Percentiles rank a stretch among this genome's conserved stretches.
Evolutionary conservation across 2,329 filamentous ascomycete species (phyloP).

Genomic region (Ceratocystis lukuohia): DNA sequence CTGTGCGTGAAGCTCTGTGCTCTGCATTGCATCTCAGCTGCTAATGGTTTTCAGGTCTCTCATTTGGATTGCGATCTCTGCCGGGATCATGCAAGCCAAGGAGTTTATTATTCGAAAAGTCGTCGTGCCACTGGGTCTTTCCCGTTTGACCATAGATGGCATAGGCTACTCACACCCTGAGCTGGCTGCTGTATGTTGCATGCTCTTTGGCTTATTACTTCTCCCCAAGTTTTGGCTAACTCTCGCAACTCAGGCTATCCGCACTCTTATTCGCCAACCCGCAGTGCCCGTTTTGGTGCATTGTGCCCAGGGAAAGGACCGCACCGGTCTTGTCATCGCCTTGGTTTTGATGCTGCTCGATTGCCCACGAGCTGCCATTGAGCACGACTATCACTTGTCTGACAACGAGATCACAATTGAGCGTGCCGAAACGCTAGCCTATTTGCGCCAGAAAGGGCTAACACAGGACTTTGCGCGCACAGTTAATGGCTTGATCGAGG

Average conservation of each 20-base stretch:
- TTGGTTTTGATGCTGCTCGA: constrained; percentile 52
- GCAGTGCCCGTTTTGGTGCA: constrained; percentile 52
- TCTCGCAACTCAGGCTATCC: not conserved
- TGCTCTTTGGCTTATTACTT: too few species aligned
- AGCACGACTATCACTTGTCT: constrained; percentile 59
- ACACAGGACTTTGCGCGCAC: constrained; percentile 60
- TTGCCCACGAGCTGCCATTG: constrained; percentile 46
- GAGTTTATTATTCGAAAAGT: constrained; percentile 54
- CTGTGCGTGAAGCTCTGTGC: constrained; percentile 10
- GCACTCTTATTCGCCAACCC: constrained; percentile 26
- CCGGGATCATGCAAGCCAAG: constrained; percentile 57
- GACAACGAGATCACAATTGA: constrained; percentile 46
- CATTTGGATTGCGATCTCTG: constrained; percentile 47
- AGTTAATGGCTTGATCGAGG: constrained; percentile 47
- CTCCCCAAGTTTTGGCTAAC: too few species aligned
- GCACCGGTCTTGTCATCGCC: constrained; percentile 54
- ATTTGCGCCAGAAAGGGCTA: constrained; percentile 59
- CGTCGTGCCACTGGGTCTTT: constrained; percentile 58
- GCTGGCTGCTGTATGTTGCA: constrained; percentile 34
- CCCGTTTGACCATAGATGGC: constrained; percentile 55
- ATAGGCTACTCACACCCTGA: constrained; percentile 53
- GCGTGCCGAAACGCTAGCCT: constrained; percentile 47
- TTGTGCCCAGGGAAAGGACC: constrained; percentile 82
- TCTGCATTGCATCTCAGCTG: constrained; percentile 26
- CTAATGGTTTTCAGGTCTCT: constrained; percentile 28